Base-by-base conservation (phyloP, 2,329 filamentous ascomycete genomes). In the Botrytis medusae region DNA sequence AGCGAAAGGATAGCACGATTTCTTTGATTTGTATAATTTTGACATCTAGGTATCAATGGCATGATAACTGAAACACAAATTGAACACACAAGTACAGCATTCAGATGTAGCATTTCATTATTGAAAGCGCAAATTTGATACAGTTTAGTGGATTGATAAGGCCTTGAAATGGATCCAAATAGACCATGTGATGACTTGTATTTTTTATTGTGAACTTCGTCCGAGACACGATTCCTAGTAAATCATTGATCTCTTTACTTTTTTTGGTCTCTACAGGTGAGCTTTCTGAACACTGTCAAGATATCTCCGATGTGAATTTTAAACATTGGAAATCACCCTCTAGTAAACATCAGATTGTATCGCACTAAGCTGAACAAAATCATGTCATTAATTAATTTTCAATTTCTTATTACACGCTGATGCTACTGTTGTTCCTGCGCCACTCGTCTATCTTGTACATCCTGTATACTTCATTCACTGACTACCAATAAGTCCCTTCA, bases 341-440 rank as follows among this genome's bases (percentile, higher is more conserved):
- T 20, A n/a, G n/a, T 29, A 63, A 44, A 64, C n/a, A 46, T 34
- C n/a, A 46, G n/a, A 34, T 46, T 20, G 32, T 7, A 46, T 44
- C 22, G 10, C 6, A 42, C 10, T 40, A 70, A 34, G 34, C 8
- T 12, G 20, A 1, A 32, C 6, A 22, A 37, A n/a, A 22, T 9
- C 29, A 42, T 14, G 4, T 25, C 7, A 32, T 42, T n/a, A 9
- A 69, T 57, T 57, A 57, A 57, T 42, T 44, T 34, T 57, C 65
- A 69, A 69, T 57, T 69, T 57, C 34, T 25, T 69, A 69, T 59
- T 69, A 69, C 65, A 32, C 48, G 65, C 37, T 57, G 25, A 25
- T 42, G n/a, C 48, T 57, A 42, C 18, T 57, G 29, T 8, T 51
- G 46, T 29, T 68, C 40, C 34, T 42, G 12, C 22, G 59, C 48